Evolutionary conservation across 768 basidiomycete species (phyloP).

Genomic region (Ramaria sp.): DNA sequence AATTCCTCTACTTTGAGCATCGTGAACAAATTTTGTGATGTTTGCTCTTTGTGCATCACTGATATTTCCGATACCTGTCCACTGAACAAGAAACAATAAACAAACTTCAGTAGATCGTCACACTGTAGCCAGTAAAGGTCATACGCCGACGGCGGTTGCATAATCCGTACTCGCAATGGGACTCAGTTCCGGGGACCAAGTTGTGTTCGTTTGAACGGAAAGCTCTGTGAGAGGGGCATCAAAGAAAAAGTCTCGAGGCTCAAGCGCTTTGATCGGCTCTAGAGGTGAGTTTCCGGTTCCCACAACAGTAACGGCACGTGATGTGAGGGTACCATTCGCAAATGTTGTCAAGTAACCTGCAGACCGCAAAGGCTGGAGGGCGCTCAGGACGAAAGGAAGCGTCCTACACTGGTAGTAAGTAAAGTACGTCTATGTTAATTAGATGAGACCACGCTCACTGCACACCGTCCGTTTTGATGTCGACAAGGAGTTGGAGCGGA

Average conservation of each 20-base stretch:
- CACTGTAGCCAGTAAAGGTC: background rate
- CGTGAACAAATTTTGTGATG: conserved; percentile 28
- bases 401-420: conserved; percentile 21
- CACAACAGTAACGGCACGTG: conserved; percentile 30
- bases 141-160: conserved; percentile 26
- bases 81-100: conserved; percentile 12
- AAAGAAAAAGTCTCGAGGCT: conserved; percentile 40
- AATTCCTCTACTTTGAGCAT: conserved; percentile 34
- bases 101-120: background rate
- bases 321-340: conserved; percentile 27
- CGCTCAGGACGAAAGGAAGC: conserved; percentile 32
- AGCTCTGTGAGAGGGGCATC: conserved; percentile 39
- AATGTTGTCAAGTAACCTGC: conserved; percentile 37
- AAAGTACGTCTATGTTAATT: background rate
- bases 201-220: conserved; percentile 24
- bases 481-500: conserved; percentile 37
- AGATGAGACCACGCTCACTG: conserved; percentile 20
- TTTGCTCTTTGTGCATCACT: conserved; percentile 26
- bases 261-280: conserved; percentile 30
- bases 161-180: conserved; percentile 44
- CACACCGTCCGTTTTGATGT: conserved; percentile 41
- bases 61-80: conserved; percentile 35
- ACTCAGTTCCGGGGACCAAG: conserved; percentile 31
- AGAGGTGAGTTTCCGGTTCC: conserved; percentile 45
- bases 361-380: conserved; percentile 33